phyloP scores from a whole-genome alignment of 2,329 filamentous ascomycete species.

The Hortaea sp. region DNA sequence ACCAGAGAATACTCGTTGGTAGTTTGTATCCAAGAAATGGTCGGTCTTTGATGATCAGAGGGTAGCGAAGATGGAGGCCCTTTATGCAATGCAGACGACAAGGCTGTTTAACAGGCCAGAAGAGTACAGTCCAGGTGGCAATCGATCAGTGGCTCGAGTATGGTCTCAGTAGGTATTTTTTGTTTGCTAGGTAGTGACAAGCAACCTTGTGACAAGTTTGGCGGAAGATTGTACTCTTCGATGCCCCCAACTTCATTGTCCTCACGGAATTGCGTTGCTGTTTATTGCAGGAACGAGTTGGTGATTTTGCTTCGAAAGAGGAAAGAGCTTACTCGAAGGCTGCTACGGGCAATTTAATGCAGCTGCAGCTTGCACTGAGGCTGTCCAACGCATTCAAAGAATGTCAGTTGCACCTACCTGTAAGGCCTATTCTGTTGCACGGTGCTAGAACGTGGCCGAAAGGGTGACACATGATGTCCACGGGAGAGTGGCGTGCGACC shows the following conservation, averaged over 20 bases:
- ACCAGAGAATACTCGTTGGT: no score
- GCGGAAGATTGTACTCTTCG: not conserved
- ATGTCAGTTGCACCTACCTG: no score
- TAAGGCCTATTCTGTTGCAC: no score
- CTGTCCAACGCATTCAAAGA: no score
- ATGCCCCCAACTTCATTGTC: not conserved
- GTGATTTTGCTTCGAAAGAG: not conserved
- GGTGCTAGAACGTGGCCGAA: no score
- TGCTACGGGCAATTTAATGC: not conserved
- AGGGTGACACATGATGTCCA: not conserved
- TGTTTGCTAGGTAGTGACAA: not conserved
- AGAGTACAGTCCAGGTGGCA: not conserved
- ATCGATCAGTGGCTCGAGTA: not conserved
- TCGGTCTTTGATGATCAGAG: not conserved
- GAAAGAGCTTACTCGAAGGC: not conserved
- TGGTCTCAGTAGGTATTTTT: not conserved
- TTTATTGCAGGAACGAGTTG: not conserved
- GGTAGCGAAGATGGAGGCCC: not conserved
- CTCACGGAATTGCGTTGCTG: not conserved
- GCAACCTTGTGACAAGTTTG: not conserved
- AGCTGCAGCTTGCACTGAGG: not conserved
- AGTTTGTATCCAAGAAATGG: not conserved
- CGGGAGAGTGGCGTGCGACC: not conserved
- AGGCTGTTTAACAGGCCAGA: not conserved
- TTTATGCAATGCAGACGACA: not conserved